These are phyloP conservation scores for Suhomyces wounanorum DNA, from an alignment of 1,139 yeast genomes.

Conservation along the genomic window DNA sequence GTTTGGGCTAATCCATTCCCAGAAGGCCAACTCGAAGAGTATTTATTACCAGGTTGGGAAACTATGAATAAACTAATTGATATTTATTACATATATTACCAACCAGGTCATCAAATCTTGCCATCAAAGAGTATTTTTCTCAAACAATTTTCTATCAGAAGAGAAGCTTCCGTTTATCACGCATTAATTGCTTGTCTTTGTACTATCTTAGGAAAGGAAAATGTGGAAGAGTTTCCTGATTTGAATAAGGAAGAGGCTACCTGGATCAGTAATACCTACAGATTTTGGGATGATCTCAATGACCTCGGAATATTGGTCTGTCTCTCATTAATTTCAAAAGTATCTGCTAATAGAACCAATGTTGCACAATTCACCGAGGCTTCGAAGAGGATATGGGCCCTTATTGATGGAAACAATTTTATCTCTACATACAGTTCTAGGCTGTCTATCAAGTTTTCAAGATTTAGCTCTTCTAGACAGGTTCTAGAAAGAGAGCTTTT, in stretches of 20 bases:
- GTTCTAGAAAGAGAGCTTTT: constrained; percentile 37
- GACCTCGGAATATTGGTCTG: constrained; percentile 28
- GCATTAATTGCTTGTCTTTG: constrained; percentile 50
- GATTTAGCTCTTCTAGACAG: constrained; percentile 27
- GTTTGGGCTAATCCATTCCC: constrained; percentile 4
- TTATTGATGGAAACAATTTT: constrained; percentile 29
- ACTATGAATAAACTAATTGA: constrained; percentile 42
- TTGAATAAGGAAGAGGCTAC: constrained; percentile 33
- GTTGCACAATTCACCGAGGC: constrained; percentile 11
- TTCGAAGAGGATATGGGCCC: constrained; percentile 22
- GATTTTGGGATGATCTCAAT: constrained; percentile 38
- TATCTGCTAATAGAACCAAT: constrained; percentile 17
- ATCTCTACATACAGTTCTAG: constrained; percentile 20
- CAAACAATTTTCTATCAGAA: constrained; percentile 31
- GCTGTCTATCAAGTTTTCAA: constrained; percentile 1
- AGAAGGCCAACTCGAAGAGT: constrained; percentile 14
- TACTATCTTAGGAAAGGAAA: constrained; percentile 23
- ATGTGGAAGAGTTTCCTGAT: constrained; percentile 3
- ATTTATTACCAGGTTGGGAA: constrained; percentile 48
- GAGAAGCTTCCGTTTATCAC: constrained; percentile 46
- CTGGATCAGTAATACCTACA: constrained; percentile 42
- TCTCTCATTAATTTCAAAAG: constrained; percentile 23
- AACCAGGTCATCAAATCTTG: constrained; percentile 47
- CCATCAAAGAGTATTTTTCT: constrained; percentile 44
- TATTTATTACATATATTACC: constrained; percentile 49